Conservation (phyloP, 768 basidiomycete genomes). For the Galerina sulciceps region DNA sequence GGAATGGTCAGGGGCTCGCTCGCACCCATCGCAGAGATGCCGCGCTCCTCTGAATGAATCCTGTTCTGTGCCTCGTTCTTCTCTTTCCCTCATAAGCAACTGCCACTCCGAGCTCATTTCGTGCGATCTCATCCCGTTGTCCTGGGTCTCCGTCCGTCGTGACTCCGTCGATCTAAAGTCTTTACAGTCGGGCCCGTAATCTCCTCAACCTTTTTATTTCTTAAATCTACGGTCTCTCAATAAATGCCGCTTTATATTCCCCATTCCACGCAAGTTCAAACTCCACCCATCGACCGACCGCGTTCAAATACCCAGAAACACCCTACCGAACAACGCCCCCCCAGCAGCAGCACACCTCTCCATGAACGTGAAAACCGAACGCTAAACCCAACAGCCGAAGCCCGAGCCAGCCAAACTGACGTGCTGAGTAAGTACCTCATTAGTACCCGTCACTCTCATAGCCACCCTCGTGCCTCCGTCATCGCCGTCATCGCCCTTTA, state of each 20-base stretch:
- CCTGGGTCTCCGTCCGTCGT: background rate
- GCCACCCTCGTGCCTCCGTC: no score
- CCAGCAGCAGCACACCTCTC: no score
- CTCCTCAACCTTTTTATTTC: conserved; percentile 13
- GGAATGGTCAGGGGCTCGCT: conserved; percentile 11
- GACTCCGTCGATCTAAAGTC: background rate
- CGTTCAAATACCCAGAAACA: no score
- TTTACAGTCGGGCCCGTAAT: conserved; percentile 3
- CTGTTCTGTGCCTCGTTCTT: background rate
- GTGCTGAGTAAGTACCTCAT: conserved; percentile 3
- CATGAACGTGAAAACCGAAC: background rate
- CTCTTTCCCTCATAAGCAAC: no score
- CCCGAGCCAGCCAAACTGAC: background rate
- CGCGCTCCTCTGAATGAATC: background rate
- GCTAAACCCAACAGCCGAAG: background rate
- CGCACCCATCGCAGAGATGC: background rate
- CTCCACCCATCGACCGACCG: no score
- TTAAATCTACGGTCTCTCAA: background rate
- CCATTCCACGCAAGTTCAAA: background rate
- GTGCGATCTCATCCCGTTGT: no score
- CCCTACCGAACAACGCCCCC: no score
- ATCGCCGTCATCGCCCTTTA: no score
- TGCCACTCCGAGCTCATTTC: no score
- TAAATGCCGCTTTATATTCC: background rate
- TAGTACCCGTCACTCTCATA: no score